These are phyloP conservation scores for Nicotiana noctiflora DNA, from an alignment of 257 asterid genomes.

Conservation along the genomic window DNA sequence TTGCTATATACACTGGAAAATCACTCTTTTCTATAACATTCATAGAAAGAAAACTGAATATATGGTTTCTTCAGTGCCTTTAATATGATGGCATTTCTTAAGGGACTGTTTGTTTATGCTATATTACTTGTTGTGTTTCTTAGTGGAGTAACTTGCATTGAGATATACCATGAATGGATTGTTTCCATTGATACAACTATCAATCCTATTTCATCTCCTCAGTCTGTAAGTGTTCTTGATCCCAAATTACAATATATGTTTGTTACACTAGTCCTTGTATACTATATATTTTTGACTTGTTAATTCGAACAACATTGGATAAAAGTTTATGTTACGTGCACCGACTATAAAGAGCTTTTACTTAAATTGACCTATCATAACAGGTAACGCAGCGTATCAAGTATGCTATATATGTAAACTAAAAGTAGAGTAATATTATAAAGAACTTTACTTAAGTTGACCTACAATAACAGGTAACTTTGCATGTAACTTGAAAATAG, in stretches of 20 bases:
- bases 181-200: conserved; percentile 21
- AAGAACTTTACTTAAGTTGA: too few species aligned
- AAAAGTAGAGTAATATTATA: neutral
- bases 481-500: neutral
- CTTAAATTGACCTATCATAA: neutral
- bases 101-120: conserved; percentile 10
- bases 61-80: neutral
- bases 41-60: neutral
- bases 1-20: neutral
- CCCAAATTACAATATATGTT: neutral
- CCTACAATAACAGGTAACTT: neutral
- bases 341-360: neutral
- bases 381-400: neutral
- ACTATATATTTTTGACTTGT: neutral
- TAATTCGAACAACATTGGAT: neutral
- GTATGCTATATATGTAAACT: neutral
- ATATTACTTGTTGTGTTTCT: neutral
- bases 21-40: neutral
- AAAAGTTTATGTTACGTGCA: neutral
- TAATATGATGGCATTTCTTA: conserved; percentile 10
- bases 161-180: conserved; percentile 26
- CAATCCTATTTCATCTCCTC: conserved; percentile 11
- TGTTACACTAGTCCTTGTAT: too few species aligned
- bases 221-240: conserved; percentile 19
- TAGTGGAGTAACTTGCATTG: conserved; percentile 9